Evolutionary conservation across 192 early-diverging fungal species (phyloP).

Genomic region (Diversispora epigaea): DNA sequence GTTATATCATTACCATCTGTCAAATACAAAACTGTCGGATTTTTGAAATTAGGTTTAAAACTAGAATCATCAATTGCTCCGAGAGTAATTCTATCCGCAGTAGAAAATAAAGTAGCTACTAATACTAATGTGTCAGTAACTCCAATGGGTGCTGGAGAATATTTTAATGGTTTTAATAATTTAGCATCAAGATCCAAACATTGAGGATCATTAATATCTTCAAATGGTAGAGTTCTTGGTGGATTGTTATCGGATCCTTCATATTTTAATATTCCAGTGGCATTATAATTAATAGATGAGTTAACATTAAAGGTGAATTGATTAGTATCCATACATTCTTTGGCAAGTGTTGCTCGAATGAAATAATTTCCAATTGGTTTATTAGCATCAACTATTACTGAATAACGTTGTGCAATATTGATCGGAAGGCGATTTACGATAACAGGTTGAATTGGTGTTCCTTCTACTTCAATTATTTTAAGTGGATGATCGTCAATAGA

Average conservation of each 20-base stretch:
- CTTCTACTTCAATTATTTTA: constrained; percentile 44
- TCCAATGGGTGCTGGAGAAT: constrained; percentile 13
- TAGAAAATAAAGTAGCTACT: not conserved
- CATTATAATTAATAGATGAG: constrained; percentile 31
- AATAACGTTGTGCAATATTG: constrained; percentile 46
- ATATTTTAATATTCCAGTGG: constrained; percentile 35
- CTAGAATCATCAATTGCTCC: not conserved
- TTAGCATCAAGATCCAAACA: constrained; percentile 30
- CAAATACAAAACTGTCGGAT: too few species aligned
- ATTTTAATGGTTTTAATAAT: constrained; percentile 38
- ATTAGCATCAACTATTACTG: constrained; percentile 43
- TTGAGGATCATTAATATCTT: not conserved
- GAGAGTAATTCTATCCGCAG: not conserved
- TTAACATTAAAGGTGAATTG: constrained; percentile 29
- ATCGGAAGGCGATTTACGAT: constrained; percentile 36
- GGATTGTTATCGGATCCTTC: constrained; percentile 33
- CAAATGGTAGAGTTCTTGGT: constrained; percentile 2
- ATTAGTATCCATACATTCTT: constrained; percentile 34
- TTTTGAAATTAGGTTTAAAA: too few species aligned
- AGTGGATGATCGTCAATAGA: constrained; percentile 44
- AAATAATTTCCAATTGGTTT: constrained; percentile 42
- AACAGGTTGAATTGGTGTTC: constrained; percentile 34
- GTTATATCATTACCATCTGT: too few species aligned
- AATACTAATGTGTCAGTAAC: constrained; percentile 1
- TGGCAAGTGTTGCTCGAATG: constrained; percentile 38